Evolutionary conservation across 306 rosid species (phyloP).

Genomic region (Biancaea sappan): DNA sequence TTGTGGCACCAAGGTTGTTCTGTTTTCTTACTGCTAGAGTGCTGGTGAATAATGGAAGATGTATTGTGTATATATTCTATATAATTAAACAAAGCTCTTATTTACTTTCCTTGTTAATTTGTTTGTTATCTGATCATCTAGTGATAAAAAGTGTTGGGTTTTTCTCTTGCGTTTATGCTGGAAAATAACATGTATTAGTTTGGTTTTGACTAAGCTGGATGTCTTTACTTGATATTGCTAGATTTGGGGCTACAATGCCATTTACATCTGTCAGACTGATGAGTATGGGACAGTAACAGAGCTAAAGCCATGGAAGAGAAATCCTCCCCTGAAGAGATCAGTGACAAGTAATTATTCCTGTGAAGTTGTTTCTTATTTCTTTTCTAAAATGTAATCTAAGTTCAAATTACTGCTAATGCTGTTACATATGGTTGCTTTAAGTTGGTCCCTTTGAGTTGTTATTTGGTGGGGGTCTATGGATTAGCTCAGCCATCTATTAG

Average conservation of each 20-base stretch:
- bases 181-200: background rate
- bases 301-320: constrained; percentile 95
- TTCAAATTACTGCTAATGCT: background rate
- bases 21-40: background rate
- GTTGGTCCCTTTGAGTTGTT: background rate
- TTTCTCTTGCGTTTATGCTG: background rate
- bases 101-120: background rate
- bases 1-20: background rate
- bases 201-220: constrained; percentile 57
- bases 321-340: constrained; percentile 82
- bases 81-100: background rate
- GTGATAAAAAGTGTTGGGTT: background rate
- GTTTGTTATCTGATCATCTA: background rate
- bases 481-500: background rate
- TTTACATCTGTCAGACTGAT: constrained; percentile 90
- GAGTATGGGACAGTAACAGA: constrained; percentile 96
- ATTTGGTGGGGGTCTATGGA: constrained; percentile 15
- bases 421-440: background rate
- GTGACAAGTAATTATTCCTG: constrained; percentile 70
- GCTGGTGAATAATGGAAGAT: background rate
- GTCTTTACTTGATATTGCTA: constrained; percentile 92
- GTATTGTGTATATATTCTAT: background rate
- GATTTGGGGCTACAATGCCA: constrained; percentile 74
- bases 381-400: background rate
- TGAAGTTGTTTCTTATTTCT: background rate